A percentile compares a stretch with the other conserved stretches of the same genome.
Evolutionary conservation across 2,329 filamentous ascomycete genomes (phyloP).

Genomic region (Aureobasidium sp.): DNA sequence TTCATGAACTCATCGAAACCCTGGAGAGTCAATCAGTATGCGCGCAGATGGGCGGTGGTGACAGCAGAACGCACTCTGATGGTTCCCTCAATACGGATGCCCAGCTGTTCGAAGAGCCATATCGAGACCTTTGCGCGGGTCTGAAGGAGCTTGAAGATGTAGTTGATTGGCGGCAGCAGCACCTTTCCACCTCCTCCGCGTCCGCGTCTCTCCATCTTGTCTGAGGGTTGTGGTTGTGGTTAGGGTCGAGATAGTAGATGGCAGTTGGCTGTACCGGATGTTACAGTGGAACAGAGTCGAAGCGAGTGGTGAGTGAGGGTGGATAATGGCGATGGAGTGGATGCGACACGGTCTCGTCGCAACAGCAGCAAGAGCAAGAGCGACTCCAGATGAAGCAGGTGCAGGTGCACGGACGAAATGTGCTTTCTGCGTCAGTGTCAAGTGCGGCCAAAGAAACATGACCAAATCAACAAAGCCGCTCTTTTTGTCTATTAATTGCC

Average conservation of each 20-base stretch:
- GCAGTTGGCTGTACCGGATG: neutral
- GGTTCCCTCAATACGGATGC: conserved; percentile 90
- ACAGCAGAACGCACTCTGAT: conserved; percentile 59
- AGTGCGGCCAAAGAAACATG: neutral
- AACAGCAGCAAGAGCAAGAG: neutral
- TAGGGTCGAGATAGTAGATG: neutral
- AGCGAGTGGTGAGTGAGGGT: neutral
- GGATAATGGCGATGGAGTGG: neutral
- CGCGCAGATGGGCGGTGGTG: conserved; percentile 13
- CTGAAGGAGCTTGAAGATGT: conserved; percentile 88
- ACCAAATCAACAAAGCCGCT: conserved; percentile 2
- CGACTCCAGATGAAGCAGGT: neutral
- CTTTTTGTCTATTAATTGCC: neutral
- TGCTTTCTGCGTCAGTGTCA: conserved; percentile 10
- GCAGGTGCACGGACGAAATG: neutral
- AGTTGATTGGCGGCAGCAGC: conserved; percentile 71
- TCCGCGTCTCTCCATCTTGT: conserved; percentile 46
- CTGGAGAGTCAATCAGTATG: conserved; percentile 39
- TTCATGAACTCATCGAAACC: conserved; percentile 99
- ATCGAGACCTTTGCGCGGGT: conserved; percentile 79
- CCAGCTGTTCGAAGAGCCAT: conserved; percentile 95
- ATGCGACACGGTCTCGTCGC: neutral
- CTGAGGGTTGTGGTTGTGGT: neutral
- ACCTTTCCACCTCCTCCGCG: conserved; percentile 52
- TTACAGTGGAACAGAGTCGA: neutral